phyloP scores from a whole-genome alignment of 2,329 filamentous ascomycete species.

The Aureobasidium lini region DNA sequence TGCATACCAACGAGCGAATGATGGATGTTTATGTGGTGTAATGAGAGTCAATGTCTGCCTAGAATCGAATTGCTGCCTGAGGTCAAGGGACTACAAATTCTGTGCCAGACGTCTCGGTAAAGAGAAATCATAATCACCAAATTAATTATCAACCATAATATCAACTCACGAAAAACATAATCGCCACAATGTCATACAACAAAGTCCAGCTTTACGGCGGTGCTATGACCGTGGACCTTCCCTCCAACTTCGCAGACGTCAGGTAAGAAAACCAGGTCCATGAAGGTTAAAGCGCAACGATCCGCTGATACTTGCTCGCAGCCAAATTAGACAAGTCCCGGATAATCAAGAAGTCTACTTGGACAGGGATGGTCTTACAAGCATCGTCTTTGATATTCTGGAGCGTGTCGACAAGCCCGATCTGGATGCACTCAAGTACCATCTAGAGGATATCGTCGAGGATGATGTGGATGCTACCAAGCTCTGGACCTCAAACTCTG shows the following conservation, averaged over 20 bases:
- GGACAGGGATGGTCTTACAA: constrained; percentile 73
- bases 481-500: constrained; percentile 25
- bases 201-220: constrained; percentile 62
- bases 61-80: constrained; percentile 4
- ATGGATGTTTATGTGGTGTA: not conserved
- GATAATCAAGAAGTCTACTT: constrained; percentile 92
- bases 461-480: constrained; percentile 29
- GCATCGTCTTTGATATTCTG: constrained; percentile 83
- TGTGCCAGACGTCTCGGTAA: not conserved
- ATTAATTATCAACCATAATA: not conserved
- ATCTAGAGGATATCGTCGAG: constrained; percentile 41
- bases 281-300: constrained; percentile 1
- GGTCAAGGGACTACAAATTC: constrained; percentile 1
- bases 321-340: constrained; percentile 66
- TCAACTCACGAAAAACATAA: not conserved
- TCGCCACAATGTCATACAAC: constrained; percentile 48
- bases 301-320: constrained; percentile 26
- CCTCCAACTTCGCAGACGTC: constrained; percentile 61
- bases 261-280: constrained; percentile 46
- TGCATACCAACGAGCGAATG: not conserved
- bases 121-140: not conserved
- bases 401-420: constrained; percentile 69
- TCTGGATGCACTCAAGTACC: constrained; percentile 53
- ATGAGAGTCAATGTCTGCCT: not conserved
- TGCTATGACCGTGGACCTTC: constrained; percentile 62